Evolutionary conservation across 192 early-diverging fungal genomes (phyloP), one percentile per base, ranked within the genome.

Genomic region (Coemansia sp.): DNA sequence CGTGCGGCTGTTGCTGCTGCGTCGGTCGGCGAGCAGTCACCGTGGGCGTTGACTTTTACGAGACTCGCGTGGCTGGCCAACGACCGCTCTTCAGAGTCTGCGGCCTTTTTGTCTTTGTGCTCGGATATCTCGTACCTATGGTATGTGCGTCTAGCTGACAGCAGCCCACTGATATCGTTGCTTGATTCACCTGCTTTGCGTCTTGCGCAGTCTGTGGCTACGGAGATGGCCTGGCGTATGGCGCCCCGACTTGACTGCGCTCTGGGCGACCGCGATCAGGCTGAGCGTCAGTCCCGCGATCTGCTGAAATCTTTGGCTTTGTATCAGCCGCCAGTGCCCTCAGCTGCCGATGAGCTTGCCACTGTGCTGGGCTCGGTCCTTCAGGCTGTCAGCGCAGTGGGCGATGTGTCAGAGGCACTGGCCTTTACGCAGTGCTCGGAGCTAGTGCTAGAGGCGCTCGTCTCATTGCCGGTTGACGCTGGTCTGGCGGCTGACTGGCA

Each of bases 11-110:
- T 64, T 7, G 4, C 22, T 0, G 29, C 43, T 9, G 47, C 66
- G 15, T 10, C 38, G 10, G 67, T 71, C 22, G 59, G 41, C 9
- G 59, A 58, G 5, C 18, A 12, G 7, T 73, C 70, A 3, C n/a
- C 60, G 10, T 82, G 79, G 79, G 65, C 74, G 37, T 35, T 75
- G 47, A 53, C 65, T 64, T 71, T 62, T 15, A 72, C 74, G 3
- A 59, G 79, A 2, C 68, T 76, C 10, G 39, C 44, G 47, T 82
- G 79, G 79, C 44, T 64, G 1, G 61, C 71, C 18, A 73, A 76
- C 68, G 74, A 74, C 39, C 4, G 29, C 3, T 27, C 30, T 0
- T 15, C 40, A 4, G 53, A 32, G 29, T n/a, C 53, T 0, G 4
- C 29, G 10, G 1, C 8, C 22, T 8, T 55, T 73, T 29, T 70